Base-by-base conservation (phyloP, 495 filamentous ascomycete genomes). In the Aspergillus cristatus region DNA sequence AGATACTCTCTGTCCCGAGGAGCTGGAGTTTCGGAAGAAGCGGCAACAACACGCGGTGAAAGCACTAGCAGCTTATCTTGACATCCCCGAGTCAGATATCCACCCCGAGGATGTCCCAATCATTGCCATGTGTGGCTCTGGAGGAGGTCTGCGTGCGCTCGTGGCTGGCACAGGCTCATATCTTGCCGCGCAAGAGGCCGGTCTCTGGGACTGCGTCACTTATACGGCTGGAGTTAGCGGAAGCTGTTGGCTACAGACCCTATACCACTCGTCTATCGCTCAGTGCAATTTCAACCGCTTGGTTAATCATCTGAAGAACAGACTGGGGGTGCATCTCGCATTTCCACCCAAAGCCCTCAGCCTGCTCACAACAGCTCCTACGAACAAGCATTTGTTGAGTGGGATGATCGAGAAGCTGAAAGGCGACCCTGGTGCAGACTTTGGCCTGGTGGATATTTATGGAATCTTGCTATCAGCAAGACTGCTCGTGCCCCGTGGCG, bases 161-260 rank as follows among this genome's bases (percentile, higher is more conserved):
- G 85, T 96, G 7, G 90, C 91, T 11, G 87, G 91, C 0, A 75
- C 85, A 0, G 84, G 88, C 10, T 94, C 86, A 1, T 83, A 86
- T 37, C 62, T 89, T 11, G 84, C 84, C 20, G 71, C 86, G 3
- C 71, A 82, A 17, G 84, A 94, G 57, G 78, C 81, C 33, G 91
- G 91, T 0, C 66, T 98, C 0, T 94, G 91, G 55, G 86, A 95
- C 54, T 95, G 89, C 55, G 74, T 82, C 0, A 98, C 88, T 0
- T 98, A 98, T 50, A 89, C 86, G 1, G 86, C 91, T 16, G 91
- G 91, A 6, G 91, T 98, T 12, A 90, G 84, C 50, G 91, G 91
- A 3, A 91, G 84, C 46, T 96, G 91, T 55, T 98, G 91, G 91
- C 64, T 96, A 20, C 89, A 96, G 57, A 71, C 85, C 2, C 68